phyloP scores from a whole-genome alignment of 768 basidiomycete genomes.

The Tephrocybe sp. region DNA sequence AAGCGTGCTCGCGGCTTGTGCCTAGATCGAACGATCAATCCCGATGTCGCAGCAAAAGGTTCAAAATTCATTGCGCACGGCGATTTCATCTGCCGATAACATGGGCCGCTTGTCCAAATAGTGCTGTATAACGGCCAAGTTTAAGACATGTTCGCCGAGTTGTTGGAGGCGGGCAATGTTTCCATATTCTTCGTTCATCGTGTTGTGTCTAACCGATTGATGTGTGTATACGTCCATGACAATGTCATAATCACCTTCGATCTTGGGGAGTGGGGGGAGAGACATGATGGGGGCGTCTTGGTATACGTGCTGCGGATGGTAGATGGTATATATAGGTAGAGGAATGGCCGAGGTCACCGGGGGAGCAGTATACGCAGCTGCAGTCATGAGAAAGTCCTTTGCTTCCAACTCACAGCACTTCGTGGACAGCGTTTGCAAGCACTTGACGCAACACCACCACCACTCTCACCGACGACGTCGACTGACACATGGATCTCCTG shows the following conservation, averaged over 20 bases:
- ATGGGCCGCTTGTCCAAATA: constrained; percentile 46
- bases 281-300: constrained; percentile 3
- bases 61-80: constrained; percentile 32
- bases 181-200: constrained; percentile 47
- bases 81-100: constrained; percentile 38
- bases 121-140: constrained; percentile 49
- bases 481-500: too few species aligned
- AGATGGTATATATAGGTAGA: constrained; percentile 10
- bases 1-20: constrained; percentile 27
- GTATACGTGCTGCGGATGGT: constrained; percentile 10
- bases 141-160: constrained; percentile 52
- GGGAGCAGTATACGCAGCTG: too few species aligned
- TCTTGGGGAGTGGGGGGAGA: constrained; percentile 50
- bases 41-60: constrained; percentile 5
- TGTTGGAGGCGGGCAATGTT: constrained; percentile 58
- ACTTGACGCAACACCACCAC: too few species aligned
- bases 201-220: constrained; percentile 31
- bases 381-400: too few species aligned
- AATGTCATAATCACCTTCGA: constrained; percentile 52
- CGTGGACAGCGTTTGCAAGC: too few species aligned
- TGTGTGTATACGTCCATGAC: constrained; percentile 61
- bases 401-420: too few species aligned
- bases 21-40: constrained; percentile 17
- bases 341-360: too few species aligned
- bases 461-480: too few species aligned